These are phyloP conservation scores for Penicillium sp. DNA, from an alignment of 2,329 filamentous ascomycete species.

Conservation along the genomic window DNA sequence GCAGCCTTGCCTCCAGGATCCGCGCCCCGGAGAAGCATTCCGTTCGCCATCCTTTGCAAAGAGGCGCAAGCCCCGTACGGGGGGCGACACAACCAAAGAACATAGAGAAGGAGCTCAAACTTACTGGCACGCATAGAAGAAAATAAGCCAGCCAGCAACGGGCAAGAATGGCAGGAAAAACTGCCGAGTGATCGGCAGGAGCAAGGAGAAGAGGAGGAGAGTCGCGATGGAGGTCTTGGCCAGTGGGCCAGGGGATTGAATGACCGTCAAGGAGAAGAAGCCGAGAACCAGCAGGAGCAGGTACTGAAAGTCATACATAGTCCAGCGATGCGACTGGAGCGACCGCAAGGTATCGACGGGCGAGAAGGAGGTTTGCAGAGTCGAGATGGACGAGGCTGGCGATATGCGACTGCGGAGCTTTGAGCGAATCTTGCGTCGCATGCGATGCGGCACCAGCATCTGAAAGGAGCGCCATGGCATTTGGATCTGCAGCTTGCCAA, in stretches of 20 bases:
- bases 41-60: not conserved
- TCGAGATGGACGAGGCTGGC: constrained; percentile 71
- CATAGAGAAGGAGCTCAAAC: constrained; percentile 41
- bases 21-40: constrained; percentile 3
- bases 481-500: constrained; percentile 48
- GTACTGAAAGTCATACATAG: constrained; percentile 82
- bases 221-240: constrained; percentile 73
- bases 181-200: constrained; percentile 83
- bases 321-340: constrained; percentile 77
- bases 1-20: not conserved
- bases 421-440: constrained; percentile 68
- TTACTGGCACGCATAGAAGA: constrained; percentile 93
- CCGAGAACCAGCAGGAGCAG: constrained; percentile 70
- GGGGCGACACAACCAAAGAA: not conserved
- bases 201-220: constrained; percentile 66
- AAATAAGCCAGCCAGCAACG: constrained; percentile 82
- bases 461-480: constrained; percentile 54
- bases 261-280: constrained; percentile 81
- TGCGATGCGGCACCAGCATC: constrained; percentile 60
- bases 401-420: constrained; percentile 67
- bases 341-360: constrained; percentile 74
- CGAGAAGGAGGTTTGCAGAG: constrained; percentile 79
- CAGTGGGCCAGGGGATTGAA: constrained; percentile 74
- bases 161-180: constrained; percentile 87
- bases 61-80: not conserved